Conservation (phyloP, 331 rosid species). For the Quercus tomentella region DNA sequence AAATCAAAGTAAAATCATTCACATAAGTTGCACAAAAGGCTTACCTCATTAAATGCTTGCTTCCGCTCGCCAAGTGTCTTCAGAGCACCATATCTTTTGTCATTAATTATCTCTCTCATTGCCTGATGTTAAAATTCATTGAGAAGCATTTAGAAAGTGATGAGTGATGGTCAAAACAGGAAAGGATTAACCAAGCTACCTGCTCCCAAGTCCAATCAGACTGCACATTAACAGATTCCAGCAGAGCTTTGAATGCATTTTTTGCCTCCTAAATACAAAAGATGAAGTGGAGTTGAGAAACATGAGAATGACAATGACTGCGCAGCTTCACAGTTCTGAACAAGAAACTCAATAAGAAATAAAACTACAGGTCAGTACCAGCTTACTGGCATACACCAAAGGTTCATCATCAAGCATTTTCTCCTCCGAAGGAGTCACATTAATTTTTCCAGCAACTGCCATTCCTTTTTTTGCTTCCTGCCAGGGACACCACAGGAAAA, state of each 20-base stretch:
- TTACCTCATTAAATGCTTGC: slow-evolving; percentile 99
- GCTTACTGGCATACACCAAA: slow-evolving; percentile 73
- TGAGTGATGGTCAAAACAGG: not conserved
- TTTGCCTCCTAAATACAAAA: slow-evolving; percentile 72
- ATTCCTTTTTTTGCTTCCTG: slow-evolving; percentile 78
- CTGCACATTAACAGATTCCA: slow-evolving; percentile 88
- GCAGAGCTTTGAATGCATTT: slow-evolving; percentile 84
- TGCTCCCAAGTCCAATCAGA: slow-evolving; percentile 99
- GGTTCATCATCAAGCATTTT: slow-evolving; percentile 74
- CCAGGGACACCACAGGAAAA: slow-evolving; percentile 18
- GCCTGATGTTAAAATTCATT: slow-evolving; percentile 44
- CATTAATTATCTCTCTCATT: slow-evolving; percentile 93
- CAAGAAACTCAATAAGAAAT: slow-evolving; percentile 9
- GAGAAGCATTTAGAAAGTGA: slow-evolving; percentile 28
- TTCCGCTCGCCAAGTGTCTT: slow-evolving; percentile 97
- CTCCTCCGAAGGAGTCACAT: slow-evolving; percentile 65
- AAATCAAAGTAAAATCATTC: not conserved
- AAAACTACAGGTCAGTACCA: slow-evolving; percentile 47
- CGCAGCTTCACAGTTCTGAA: not conserved
- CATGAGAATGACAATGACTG: slow-evolving; percentile 7
- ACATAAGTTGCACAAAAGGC: not conserved
- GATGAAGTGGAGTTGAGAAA: not conserved
- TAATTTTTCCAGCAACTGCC: slow-evolving; percentile 67
- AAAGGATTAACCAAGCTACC: slow-evolving; percentile 42
- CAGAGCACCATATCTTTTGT: slow-evolving; percentile 87